Evolutionary conservation across 75 land plant species (phyloP), one percentile per base, ranked within the genome.

Genomic region (Pseudotsuga menziesii): DNA sequence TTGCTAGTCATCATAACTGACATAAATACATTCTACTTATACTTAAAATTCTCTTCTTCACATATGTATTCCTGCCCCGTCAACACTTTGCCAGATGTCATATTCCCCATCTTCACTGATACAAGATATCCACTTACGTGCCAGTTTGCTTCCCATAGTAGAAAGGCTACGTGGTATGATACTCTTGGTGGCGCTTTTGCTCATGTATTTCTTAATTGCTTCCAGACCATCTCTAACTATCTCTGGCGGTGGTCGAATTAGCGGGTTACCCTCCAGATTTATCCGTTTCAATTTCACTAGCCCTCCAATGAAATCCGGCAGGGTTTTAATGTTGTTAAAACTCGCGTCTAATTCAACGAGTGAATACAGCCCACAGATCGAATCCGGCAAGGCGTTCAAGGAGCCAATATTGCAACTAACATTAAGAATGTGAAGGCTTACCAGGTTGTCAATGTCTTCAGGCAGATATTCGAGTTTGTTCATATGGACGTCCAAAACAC

Each of bases 391-490:
- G 78, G 85, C n/a, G 20, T 48, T 57, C 12, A 91, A 80, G 81
- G 75, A 79, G 22, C 83, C 80, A 78, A 91, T 86, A 82, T 94
- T 94, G 57, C 87, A 85, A 84, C 92, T 88, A 62, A 87, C 82
- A 54, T 92, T 85, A 52, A 94, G 92, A 54, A 82, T 64, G 73
- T 94, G 82, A 22, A 94, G 80, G 58, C 75, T 73, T 57, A 81
- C 82, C 26, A 94, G 88, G 85, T 90, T 92, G 72, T 91, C 97
- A 22, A 94, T 78, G 82, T 85, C 88, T 15, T 83, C 77, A 1
- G 97, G 97, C 62, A 94, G 80, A 55, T 84, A 76, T 5, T 82
- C 72, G 57, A 94, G 94, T 83, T 87, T 85, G 89, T 94, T 94
- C 74, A 90, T 90, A 56, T 90, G 95, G 13, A 88, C 85, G 48